These are phyloP conservation scores for Syzygium syzygioides DNA, from an alignment of 441 rosid genomes.

Conservation along the genomic window DNA sequence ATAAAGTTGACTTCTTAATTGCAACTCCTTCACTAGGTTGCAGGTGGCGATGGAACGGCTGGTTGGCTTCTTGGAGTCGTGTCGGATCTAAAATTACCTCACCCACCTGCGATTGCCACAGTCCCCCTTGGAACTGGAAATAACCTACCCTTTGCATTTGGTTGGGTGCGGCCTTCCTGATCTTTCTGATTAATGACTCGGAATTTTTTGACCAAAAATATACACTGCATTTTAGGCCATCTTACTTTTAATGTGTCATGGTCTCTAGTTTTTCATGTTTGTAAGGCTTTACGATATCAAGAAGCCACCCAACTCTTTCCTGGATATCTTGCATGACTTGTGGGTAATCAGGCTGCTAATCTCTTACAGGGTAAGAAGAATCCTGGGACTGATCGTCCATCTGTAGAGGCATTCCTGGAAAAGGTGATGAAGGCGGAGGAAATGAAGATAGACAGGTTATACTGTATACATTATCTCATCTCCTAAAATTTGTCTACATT, in stretches of 20 bases:
- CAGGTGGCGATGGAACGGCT: slow-evolving; percentile 13
- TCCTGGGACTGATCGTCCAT: slow-evolving; percentile 66
- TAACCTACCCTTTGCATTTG: slow-evolving; percentile 14
- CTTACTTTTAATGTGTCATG: neutral
- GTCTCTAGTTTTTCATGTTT: neutral
- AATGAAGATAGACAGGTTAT: slow-evolving; percentile 89
- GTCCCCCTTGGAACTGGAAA: slow-evolving; percentile 13
- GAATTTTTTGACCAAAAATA: neutral
- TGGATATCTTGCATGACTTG: neutral
- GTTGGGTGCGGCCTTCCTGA: slow-evolving; percentile 6
- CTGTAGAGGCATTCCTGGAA: slow-evolving; percentile 60
- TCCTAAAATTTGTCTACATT: neutral
- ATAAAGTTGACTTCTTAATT: neutral
- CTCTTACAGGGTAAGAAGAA: slow-evolving; percentile 80
- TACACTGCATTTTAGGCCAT: neutral
- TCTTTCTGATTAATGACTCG: neutral
- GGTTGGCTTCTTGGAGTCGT: slow-evolving; percentile 16
- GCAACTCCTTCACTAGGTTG: slow-evolving; percentile 1
- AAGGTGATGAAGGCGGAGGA: slow-evolving; percentile 66
- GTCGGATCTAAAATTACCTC: slow-evolving; percentile 8
- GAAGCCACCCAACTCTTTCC: neutral
- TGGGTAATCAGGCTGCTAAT: neutral
- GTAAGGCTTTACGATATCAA: neutral
- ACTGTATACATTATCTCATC: neutral
- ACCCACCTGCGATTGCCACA: slow-evolving; percentile 7